These are phyloP conservation scores for Blastocystis sp. DNA, from an alignment of 352 stramenopile genomes.

Conservation along the genomic window DNA sequence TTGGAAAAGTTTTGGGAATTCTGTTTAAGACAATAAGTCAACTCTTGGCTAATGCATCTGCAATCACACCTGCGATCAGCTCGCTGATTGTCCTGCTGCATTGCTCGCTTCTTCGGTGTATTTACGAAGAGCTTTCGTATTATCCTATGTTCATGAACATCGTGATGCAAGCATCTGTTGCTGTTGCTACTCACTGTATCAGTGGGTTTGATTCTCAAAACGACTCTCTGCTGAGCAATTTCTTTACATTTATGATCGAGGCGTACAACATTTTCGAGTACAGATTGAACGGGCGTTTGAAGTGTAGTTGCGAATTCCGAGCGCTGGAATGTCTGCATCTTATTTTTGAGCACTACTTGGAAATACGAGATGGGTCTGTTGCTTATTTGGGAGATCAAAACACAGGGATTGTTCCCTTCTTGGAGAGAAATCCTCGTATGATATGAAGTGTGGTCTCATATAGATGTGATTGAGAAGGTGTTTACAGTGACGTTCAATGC, in stretches of 20 bases:
- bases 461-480: neutral
- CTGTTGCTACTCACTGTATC: neutral
- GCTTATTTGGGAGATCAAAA: neutral
- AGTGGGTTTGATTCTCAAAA: neutral
- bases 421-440: neutral
- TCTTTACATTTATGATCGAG: constrained; percentile 3
- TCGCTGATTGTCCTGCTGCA: neutral
- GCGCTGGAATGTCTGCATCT: constrained; percentile 51
- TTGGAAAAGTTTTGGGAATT: neutral
- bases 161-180: neutral
- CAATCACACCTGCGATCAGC: neutral
- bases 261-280: constrained; percentile 17
- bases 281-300: neutral
- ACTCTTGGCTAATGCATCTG: neutral
- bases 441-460: neutral
- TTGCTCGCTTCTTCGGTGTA: neutral
- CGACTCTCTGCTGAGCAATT: neutral
- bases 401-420: neutral
- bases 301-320: constrained; percentile 31
- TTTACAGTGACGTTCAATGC: neutral
- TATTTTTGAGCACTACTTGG: neutral
- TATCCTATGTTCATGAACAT: constrained; percentile 42
- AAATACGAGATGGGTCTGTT: neutral
- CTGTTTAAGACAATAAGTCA: neutral
- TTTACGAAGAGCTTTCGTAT: neutral